Evolutionary conservation across 2,329 filamentous ascomycete genomes (phyloP).

Genomic region (Drechslerella coelobrocha): DNA sequence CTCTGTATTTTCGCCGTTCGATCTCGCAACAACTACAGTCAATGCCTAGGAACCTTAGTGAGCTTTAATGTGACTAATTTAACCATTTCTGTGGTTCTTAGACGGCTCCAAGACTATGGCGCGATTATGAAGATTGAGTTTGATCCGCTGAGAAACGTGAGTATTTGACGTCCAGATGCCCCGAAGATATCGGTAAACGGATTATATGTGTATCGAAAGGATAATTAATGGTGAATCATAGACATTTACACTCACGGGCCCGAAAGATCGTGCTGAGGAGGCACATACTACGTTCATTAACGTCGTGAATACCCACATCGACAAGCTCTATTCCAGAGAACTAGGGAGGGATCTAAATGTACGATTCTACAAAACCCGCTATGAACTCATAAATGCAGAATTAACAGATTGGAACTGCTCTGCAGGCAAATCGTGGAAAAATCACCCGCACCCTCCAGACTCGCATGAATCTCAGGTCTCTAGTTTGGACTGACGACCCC

Average conservation of each 20-base stretch:
- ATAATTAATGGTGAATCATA: neutral
- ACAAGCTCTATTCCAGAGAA: constrained; percentile 19
- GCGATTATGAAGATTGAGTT: constrained; percentile 36
- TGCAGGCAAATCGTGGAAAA: constrained; percentile 24
- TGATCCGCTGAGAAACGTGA: constrained; percentile 36
- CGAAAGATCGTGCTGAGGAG: constrained; percentile 19
- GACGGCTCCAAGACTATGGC: constrained; percentile 26
- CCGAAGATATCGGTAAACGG: too few species aligned
- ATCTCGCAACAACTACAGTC: neutral
- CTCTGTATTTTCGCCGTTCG: neutral
- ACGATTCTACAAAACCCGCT: neutral
- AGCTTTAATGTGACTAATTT: neutral
- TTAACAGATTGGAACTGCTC: neutral
- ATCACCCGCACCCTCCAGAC: constrained; percentile 29
- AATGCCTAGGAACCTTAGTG: neutral
- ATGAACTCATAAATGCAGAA: neutral
- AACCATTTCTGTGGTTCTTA: neutral
- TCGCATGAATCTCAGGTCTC: constrained; percentile 28
- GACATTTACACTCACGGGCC: constrained; percentile 40
- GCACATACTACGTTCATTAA: constrained; percentile 20
- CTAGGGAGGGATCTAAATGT: constrained; percentile 17
- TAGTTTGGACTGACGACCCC: constrained; percentile 38
- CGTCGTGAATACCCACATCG: constrained; percentile 19
- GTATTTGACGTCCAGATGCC: neutral
- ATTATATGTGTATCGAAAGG: neutral